phyloP scores from a whole-genome alignment of 441 rosid species.

The Erodium trifolium region DNA sequence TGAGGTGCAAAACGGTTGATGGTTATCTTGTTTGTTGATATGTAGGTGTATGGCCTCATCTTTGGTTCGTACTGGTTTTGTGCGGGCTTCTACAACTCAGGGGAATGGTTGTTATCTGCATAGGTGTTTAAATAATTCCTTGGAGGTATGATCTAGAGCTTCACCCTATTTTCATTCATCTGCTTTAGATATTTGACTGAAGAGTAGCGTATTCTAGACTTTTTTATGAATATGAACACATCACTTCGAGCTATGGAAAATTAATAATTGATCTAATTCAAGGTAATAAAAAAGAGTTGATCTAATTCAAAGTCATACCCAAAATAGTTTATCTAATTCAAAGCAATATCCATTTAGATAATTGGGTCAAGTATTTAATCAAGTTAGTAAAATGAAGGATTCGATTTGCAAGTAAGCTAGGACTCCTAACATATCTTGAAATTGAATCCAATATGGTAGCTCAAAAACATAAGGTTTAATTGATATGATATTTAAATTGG shows the following conservation, averaged over 20 bases:
- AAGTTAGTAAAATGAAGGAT: no score
- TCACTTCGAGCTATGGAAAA: background rate
- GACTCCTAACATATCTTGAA: no score
- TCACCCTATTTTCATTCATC: background rate
- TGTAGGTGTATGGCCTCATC: conserved; percentile 92
- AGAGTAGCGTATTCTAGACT: background rate
- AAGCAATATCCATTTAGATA: no score
- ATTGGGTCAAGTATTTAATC: no score
- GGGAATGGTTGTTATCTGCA: conserved; percentile 99
- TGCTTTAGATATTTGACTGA: background rate
- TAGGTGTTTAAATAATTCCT: conserved; percentile 66
- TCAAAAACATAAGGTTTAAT: no score
- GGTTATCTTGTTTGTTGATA: conserved; percentile 18
- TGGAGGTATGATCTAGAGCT: conserved; percentile 54
- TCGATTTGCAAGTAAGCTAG: no score
- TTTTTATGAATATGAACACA: background rate
- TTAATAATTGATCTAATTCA: background rate
- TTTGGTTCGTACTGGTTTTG: conserved; percentile 86
- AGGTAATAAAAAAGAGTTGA: no score
- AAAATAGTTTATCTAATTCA: no score
- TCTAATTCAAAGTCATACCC: no score
- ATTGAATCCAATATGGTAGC: no score
- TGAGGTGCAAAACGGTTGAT: conserved; percentile 17
- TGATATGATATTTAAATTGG: no score
- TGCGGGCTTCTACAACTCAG: conserved; percentile 83